Evolutionary conservation across 371 early-diverging fungal species (phyloP).

Genomic region (Lichtheimia corymbifera): DNA sequence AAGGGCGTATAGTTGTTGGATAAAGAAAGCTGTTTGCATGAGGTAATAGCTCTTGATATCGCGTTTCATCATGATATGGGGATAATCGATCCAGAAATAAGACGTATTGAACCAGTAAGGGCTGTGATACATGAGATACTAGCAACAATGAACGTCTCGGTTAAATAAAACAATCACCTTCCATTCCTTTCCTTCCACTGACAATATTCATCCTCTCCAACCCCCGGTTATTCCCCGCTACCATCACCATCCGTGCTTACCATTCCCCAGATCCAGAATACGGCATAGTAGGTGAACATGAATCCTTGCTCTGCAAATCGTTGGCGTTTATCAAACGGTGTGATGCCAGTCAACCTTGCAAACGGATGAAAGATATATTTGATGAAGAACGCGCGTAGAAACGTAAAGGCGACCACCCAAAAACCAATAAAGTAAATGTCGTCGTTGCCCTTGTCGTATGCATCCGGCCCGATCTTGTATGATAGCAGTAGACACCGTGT

Average conservation of each 20-base stretch:
- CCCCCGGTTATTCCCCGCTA: neutral
- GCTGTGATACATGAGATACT: constrained; percentile 61
- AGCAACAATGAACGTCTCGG: neutral
- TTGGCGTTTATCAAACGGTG: constrained; percentile 50
- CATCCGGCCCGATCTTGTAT: constrained; percentile 20
- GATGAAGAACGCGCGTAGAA: constrained; percentile 64
- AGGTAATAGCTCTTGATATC: constrained; percentile 79
- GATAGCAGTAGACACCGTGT: constrained; percentile 19
- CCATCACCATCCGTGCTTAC: constrained; percentile 31
- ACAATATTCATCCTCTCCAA: neutral
- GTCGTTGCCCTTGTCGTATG: constrained; percentile 47
- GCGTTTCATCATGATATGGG: constrained; percentile 53
- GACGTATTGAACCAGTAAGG: constrained; percentile 72
- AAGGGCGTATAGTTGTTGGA: constrained; percentile 72
- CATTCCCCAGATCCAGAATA: constrained; percentile 67
- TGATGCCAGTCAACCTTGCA: constrained; percentile 51
- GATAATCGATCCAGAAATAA: constrained; percentile 73
- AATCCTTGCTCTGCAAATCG: constrained; percentile 73
- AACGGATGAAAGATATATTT: constrained; percentile 60
- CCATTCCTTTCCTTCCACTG: neutral
- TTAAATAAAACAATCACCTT: neutral
- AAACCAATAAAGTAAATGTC: constrained; percentile 65
- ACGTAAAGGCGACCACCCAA: constrained; percentile 74
- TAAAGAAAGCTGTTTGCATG: constrained; percentile 80
- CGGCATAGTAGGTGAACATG: constrained; percentile 52